These are phyloP conservation scores for Taiozyma sp. DNA, from an alignment of 1,139 yeast species.

Conservation along the genomic window DNA sequence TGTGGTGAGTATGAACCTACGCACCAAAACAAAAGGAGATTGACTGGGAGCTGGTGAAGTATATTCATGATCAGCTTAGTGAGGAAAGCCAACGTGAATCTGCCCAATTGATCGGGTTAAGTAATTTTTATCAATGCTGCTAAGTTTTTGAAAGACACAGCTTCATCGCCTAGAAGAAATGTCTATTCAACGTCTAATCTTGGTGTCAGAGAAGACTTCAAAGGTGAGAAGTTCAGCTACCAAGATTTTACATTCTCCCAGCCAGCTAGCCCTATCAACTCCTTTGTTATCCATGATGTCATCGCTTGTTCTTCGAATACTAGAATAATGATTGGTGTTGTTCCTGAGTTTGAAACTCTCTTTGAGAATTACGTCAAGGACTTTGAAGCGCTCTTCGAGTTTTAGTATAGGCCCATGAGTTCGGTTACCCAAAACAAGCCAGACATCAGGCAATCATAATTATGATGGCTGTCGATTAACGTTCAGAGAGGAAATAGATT, in stretches of 20 bases:
- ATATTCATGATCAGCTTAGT: neutral
- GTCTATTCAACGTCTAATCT: neutral
- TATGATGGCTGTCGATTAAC: too few relatives aligned
- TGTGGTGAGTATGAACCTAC: neutral
- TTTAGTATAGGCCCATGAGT: neutral
- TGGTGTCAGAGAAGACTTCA: neutral
- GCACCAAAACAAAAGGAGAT: neutral
- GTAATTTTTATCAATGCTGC: neutral
- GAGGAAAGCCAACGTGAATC: neutral
- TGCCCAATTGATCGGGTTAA: neutral
- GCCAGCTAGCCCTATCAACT: neutral
- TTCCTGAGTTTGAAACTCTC: conserved; percentile 1
- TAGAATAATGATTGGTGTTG: neutral
- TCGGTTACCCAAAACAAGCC: too few relatives aligned
- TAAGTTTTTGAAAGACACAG: neutral
- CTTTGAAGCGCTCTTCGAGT: neutral
- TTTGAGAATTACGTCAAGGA: neutral
- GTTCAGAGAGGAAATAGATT: too few relatives aligned
- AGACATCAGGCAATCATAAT: neutral
- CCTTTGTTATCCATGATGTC: neutral
- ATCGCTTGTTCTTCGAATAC: neutral
- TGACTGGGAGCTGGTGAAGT: neutral
- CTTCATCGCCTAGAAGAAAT: neutral
- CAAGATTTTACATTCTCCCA: conserved; percentile 2
- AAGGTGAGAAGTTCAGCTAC: neutral